phyloP scores from a whole-genome alignment of 1,139 yeast genomes.

The Kodamaea derodonti region DNA sequence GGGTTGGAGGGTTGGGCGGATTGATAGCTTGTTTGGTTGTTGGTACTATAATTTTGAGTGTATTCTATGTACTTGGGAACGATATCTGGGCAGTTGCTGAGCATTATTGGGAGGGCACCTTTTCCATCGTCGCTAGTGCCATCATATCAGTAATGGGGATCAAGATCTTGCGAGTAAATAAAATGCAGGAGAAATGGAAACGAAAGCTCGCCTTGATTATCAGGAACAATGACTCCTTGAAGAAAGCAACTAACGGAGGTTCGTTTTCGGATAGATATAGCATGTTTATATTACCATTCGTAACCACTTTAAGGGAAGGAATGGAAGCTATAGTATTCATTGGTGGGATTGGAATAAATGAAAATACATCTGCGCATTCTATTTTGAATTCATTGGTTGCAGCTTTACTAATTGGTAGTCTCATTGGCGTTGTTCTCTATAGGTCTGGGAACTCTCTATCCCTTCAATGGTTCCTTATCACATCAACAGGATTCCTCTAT shows the following conservation, averaged over 20 bases:
- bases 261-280: slow-evolving; percentile 28
- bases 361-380: slow-evolving; percentile 32
- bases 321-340: slow-evolving; percentile 47
- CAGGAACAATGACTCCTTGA: slow-evolving; percentile 7
- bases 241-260: slow-evolving; percentile 5
- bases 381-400: slow-evolving; percentile 27
- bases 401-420: slow-evolving; percentile 31
- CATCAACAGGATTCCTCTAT: slow-evolving; percentile 40
- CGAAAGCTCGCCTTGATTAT: slow-evolving; percentile 42
- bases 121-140: slow-evolving; percentile 41
- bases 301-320: slow-evolving; percentile 46
- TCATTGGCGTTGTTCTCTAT: slow-evolving; percentile 35
- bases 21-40: slow-evolving; percentile 33
- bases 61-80: slow-evolving; percentile 35
- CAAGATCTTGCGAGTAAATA: slow-evolving; percentile 41
- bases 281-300: slow-evolving; percentile 41
- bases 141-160: slow-evolving; percentile 46
- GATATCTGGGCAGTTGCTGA: slow-evolving; percentile 44
- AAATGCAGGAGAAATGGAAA: slow-evolving; percentile 87
- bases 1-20: slow-evolving; percentile 43
- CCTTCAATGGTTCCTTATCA: slow-evolving; percentile 37
- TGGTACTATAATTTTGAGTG: slow-evolving; percentile 33
- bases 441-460: slow-evolving; percentile 43
- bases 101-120: slow-evolving; percentile 47
- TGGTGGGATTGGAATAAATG: slow-evolving; percentile 47